A percentile compares a stretch with the other conserved stretches of the same genome.
Conservation (phyloP, 192 early-diverging fungal species). For the Globomyces pollinis-pini region DNA sequence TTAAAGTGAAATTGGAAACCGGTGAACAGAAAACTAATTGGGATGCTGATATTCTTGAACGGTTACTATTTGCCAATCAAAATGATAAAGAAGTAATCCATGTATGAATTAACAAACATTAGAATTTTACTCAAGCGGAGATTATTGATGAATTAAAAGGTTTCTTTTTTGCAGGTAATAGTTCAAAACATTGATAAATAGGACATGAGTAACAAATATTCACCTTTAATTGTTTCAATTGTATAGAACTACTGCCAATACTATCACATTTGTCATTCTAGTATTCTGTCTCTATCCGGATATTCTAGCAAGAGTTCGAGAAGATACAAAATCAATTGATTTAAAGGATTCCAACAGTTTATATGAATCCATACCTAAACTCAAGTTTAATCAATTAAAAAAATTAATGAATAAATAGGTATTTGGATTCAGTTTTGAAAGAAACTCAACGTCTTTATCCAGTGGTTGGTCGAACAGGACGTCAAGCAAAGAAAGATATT, state of each 20-base stretch:
- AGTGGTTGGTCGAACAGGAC: slow-evolving; percentile 12
- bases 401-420: no score
- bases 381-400: slow-evolving; percentile 8
- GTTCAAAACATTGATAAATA: no score
- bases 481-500: slow-evolving; percentile 3
- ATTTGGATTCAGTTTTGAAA: slow-evolving; percentile 29
- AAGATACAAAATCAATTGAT: slow-evolving; percentile 17
- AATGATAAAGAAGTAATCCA: no score
- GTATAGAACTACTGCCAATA: slow-evolving; percentile 30
- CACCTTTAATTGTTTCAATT: no score
- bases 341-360: background rate
- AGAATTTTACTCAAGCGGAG: slow-evolving; percentile 25
- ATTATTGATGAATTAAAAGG: slow-evolving; percentile 30
- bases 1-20: no score
- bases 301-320: slow-evolving; percentile 6
- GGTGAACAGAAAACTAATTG: no score
- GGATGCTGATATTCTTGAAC: no score
- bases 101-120: no score
- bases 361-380: slow-evolving; percentile 11
- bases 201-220: slow-evolving; percentile 17
- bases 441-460: slow-evolving; percentile 30
- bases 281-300: slow-evolving; percentile 15
- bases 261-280: slow-evolving; percentile 19
- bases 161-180: slow-evolving; percentile 40
- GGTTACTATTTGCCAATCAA: no score